Evolutionary conservation across 2,329 filamentous ascomycete species (phyloP).

Genomic region (Rhytidhysteron rufulum): DNA sequence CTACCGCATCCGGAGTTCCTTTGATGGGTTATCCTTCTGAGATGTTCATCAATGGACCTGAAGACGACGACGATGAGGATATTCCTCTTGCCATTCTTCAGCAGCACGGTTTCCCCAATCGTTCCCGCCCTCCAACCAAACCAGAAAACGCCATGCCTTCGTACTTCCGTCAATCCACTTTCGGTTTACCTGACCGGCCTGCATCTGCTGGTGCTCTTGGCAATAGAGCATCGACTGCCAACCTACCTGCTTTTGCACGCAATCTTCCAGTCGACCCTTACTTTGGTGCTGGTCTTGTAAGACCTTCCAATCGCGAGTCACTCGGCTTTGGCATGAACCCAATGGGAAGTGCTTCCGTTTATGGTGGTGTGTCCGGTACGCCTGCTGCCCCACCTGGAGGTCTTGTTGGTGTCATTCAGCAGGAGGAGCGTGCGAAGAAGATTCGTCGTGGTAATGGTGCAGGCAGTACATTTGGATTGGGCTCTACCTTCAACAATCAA

Average conservation of each 20-base stretch:
- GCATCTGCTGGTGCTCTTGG: constrained; percentile 27
- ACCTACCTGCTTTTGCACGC: constrained; percentile 32
- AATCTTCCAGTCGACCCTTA: constrained; percentile 33
- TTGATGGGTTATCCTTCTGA: constrained; percentile 32
- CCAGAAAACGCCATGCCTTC: constrained; percentile 29
- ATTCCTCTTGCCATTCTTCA: constrained; percentile 35
- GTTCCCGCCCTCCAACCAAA: constrained; percentile 21
- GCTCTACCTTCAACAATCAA: constrained; percentile 1
- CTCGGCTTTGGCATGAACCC: constrained; percentile 26
- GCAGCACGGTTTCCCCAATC: constrained; percentile 33
- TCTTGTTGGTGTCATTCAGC: constrained; percentile 34
- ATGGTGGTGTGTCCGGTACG: constrained; percentile 24
- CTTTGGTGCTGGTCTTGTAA: constrained; percentile 32
- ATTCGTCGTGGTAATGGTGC: constrained; percentile 5
- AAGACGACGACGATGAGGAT: constrained; percentile 33
- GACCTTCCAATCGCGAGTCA: constrained; percentile 30
- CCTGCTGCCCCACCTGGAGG: constrained; percentile 19
- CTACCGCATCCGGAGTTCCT: constrained; percentile 15
- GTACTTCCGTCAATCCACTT: constrained; percentile 15
- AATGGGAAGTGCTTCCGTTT: constrained; percentile 26
- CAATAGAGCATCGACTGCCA: constrained; percentile 15
- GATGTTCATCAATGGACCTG: constrained; percentile 27
- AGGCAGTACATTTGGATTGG: constrained; percentile 2
- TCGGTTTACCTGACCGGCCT: constrained; percentile 25
- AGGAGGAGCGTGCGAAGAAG: constrained; percentile 32